A percentile compares a stretch with the other conserved stretches of the same genome.
Evolutionary conservation across 169 alveolate genomes (phyloP).

Genomic region (Besnoitia besnoiti): DNA sequence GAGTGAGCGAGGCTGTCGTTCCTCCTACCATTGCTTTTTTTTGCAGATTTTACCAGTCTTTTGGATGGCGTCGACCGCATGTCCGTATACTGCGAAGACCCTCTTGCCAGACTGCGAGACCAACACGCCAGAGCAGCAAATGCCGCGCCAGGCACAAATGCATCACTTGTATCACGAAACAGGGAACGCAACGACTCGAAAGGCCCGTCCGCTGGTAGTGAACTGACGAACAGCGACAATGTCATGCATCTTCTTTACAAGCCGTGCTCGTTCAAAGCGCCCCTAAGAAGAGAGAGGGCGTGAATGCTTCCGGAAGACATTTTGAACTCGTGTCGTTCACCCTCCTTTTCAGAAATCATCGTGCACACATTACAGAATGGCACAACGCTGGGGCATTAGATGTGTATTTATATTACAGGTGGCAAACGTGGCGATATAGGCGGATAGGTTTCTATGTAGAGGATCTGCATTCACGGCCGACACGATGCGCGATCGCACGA

Average conservation of each 20-base stretch:
- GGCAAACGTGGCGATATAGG: too few relatives aligned
- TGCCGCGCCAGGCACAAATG: slow-evolving; percentile 19
- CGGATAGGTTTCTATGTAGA: too few relatives aligned
- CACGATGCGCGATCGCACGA: too few relatives aligned
- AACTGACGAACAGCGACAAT: background rate
- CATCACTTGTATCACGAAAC: background rate
- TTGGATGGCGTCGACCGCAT: slow-evolving; percentile 22
- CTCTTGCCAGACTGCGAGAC: background rate
- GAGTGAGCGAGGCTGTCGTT: background rate
- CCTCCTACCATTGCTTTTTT: background rate
- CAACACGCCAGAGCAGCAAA: background rate
- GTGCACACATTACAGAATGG: too few relatives aligned
- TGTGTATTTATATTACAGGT: too few relatives aligned
- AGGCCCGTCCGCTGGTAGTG: background rate
- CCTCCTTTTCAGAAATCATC: too few relatives aligned
- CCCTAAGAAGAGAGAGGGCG: too few relatives aligned
- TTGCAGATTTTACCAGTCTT: slow-evolving; percentile 14
- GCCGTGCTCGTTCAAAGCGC: background rate
- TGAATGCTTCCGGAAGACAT: too few relatives aligned
- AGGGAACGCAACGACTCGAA: background rate
- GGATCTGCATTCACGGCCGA: too few relatives aligned
- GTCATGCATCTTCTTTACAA: background rate
- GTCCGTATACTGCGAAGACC: background rate
- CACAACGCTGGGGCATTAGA: too few relatives aligned
- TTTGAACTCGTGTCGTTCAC: too few relatives aligned